Base-by-base conservation (phyloP, 208 protist species). In the Acanthamoeba lenticulata region DNA sequence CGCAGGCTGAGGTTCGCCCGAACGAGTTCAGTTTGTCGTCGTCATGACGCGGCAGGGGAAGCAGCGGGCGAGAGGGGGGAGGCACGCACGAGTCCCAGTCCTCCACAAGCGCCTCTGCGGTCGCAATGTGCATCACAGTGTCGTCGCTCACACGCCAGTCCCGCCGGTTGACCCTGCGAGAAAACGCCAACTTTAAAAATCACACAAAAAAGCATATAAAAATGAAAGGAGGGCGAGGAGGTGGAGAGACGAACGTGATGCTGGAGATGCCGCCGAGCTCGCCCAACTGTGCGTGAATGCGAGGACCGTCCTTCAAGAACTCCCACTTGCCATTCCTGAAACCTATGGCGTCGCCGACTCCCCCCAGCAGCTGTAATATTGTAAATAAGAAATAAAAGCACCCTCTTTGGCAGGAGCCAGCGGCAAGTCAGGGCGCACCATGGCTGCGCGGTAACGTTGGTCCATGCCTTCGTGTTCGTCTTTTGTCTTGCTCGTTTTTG, bases 291-390 rank as follows among this genome's bases (percentile, higher is more conserved):
- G 42, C 77, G 32, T 86, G 77, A 5, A 86, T 86, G 45, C 47
- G 42, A 9, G 42, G 36, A 1, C 77, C 77, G 38, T 86, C 47
- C 45, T 57, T 49, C 9, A 49, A n/a, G 47, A 86, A 86, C 77
- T 86, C 77, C 94, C 94, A 93, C 36, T 36, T 60, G 36, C 86
- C 85, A 52, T 95, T 94, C 15, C 52, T 47, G 94, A 89, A 95
- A 4, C 94, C 94, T 47, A 95, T 86, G 27, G 94, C 52, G 81
- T 95, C 94, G 40, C 94, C 94, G n/a, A 95, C 93, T 19, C 65
- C 94, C 27, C 77, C 90, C 29, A 95, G 52, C 19, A 95, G 15
- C 83, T 72, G 62, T n/a, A 1, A 60, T 57, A 3, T 57, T 57
- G 7, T 29, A 60, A 24, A 60, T 29, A 60, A 21, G 6, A 60